Evolutionary conservation across 2,329 filamentous ascomycete species (phyloP).

Genomic region (Ophiocordyceps camponoti-rufipedis): DNA sequence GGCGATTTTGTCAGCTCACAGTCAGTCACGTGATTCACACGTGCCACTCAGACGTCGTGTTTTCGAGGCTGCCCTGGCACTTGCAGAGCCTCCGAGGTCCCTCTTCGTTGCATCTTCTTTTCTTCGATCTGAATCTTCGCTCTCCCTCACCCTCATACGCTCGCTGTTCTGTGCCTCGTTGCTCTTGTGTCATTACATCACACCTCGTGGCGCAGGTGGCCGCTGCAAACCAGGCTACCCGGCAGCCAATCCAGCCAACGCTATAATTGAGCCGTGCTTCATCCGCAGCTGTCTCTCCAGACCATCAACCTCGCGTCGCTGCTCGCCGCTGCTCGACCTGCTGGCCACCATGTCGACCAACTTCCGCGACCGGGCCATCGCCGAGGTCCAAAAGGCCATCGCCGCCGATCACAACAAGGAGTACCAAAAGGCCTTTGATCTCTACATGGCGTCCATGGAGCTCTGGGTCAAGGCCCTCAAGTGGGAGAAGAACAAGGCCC

Average conservation of each 20-base stretch:
- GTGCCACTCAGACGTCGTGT: no score
- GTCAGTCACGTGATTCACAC: no score
- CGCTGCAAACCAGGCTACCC: neutral
- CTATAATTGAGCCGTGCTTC: neutral
- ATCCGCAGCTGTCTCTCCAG: neutral
- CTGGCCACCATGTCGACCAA: slow-evolving; percentile 70
- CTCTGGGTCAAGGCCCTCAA: slow-evolving; percentile 98
- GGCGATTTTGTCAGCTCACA: no score
- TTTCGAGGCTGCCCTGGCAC: no score
- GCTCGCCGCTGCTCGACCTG: no score
- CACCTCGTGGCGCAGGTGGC: neutral
- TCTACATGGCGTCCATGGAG: slow-evolving; percentile 90
- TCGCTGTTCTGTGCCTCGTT: no score
- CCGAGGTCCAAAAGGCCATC: slow-evolving; percentile 93
- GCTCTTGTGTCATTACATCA: no score
- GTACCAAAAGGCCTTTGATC: slow-evolving; percentile 92
- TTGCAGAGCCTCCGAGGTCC: no score
- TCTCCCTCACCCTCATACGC: no score
- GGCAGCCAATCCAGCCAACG: neutral
- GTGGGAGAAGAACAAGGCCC: slow-evolving; percentile 97
- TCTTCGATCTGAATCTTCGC: no score
- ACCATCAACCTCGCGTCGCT: neutral
- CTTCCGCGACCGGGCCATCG: slow-evolving; percentile 91
- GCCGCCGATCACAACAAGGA: slow-evolving; percentile 88
- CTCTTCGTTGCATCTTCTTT: no score